Evolutionary conservation across 257 asterid genomes (phyloP).

Genomic region (Solanum gracilifrons): DNA sequence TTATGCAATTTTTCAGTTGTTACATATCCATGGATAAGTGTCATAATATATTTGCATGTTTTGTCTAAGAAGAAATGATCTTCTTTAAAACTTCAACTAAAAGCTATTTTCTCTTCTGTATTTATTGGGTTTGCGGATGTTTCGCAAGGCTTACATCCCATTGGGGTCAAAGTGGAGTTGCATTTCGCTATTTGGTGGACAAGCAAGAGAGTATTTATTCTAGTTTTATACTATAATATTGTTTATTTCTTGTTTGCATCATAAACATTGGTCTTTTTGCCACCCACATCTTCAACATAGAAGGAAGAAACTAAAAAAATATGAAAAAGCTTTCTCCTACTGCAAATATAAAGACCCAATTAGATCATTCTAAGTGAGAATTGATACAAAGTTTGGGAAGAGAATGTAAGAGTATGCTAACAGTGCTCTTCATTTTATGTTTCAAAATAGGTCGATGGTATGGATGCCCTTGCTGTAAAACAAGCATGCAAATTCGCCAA

Average conservation of each 20-base stretch:
- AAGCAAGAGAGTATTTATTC: neutral
- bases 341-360: neutral
- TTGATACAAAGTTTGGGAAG: neutral
- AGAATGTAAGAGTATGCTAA: neutral
- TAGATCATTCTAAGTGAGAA: neutral
- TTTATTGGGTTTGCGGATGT: neutral
- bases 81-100: neutral
- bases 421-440: neutral
- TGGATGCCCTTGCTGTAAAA: constrained; percentile 96
- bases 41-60: neutral
- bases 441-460: constrained; percentile 84
- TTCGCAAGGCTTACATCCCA: neutral
- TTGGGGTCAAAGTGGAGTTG: neutral
- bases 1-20: neutral
- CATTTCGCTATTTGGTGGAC: neutral
- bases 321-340: neutral
- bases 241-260: neutral
- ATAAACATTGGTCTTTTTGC: neutral
- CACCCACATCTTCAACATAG: neutral
- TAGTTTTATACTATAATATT: neutral
- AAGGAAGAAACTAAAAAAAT: neutral
- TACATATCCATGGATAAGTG: neutral
- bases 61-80: neutral
- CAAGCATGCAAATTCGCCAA: constrained; percentile 95
- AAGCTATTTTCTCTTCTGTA: neutral